Percentiles rank a stretch among this genome's conserved stretches.
phyloP scores from a whole-genome alignment of 2,329 filamentous ascomycete genomes.

The Neocatenulostroma microsporum region DNA sequence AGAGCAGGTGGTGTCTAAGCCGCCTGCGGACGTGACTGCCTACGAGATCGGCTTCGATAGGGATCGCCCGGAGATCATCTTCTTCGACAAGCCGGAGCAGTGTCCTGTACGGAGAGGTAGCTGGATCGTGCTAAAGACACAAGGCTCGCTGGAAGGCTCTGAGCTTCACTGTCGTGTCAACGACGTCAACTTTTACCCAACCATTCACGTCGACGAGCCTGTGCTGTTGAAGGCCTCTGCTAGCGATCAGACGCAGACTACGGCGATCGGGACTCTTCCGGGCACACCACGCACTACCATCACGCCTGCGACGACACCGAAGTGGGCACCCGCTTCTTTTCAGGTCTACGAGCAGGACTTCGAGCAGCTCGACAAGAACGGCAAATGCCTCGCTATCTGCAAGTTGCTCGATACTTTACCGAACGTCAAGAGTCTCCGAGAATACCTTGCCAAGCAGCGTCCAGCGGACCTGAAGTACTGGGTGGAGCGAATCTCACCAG shows the following conservation, averaged over 20 bases:
- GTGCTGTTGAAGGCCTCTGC: slow-evolving; percentile 4
- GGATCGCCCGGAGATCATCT: slow-evolving; percentile 36
- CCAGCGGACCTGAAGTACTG: slow-evolving; percentile 43
- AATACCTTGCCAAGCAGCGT: slow-evolving; percentile 36
- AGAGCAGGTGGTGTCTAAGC: neutral
- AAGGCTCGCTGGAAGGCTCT: slow-evolving; percentile 5
- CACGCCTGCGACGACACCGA: slow-evolving; percentile 13
- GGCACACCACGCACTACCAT: slow-evolving; percentile 6
- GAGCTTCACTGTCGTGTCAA: slow-evolving; percentile 45
- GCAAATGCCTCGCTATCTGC: slow-evolving; percentile 47
- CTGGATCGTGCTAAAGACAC: slow-evolving; percentile 41
- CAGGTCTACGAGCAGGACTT: slow-evolving; percentile 50
- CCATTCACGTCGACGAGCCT: slow-evolving; percentile 30
- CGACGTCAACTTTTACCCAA: slow-evolving; percentile 39
- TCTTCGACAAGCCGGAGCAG: slow-evolving; percentile 20
- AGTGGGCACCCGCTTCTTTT: slow-evolving; percentile 30
- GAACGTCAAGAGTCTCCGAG: slow-evolving; percentile 50
- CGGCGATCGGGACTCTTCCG: slow-evolving; percentile 5
- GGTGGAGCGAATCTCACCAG: slow-evolving; percentile 55
- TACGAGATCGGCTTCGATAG: slow-evolving; percentile 29
- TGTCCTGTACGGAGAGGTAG: slow-evolving; percentile 41
- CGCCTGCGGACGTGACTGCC: neutral
- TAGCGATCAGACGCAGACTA: neutral
- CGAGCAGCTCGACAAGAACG: slow-evolving; percentile 41
- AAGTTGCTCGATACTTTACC: slow-evolving; percentile 54